Evolutionary conservation across 2,329 filamentous ascomycete species (phyloP).

Genomic region (Setomelanomma holmii): DNA sequence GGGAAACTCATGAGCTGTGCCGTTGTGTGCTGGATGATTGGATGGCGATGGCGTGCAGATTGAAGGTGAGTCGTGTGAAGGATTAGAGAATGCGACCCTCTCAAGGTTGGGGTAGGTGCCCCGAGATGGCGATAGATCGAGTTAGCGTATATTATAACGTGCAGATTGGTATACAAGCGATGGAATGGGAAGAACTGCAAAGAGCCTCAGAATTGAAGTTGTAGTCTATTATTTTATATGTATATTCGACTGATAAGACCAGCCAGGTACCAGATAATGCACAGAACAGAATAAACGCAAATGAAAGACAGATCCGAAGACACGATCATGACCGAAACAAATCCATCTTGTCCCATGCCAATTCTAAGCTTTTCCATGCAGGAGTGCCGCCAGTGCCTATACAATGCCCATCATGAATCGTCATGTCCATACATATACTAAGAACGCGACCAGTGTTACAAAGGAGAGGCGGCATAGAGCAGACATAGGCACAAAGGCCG

Average conservation of each 20-base stretch:
- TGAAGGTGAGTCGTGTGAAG: neutral
- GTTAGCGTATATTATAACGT: neutral
- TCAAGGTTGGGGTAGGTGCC: neutral
- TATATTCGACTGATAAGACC: neutral
- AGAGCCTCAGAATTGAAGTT: neutral
- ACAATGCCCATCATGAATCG: slow-evolving; percentile 1
- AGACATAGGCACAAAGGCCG: neutral
- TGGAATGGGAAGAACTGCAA: neutral
- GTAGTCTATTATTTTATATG: slow-evolving; percentile 1
- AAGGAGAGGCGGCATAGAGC: neutral
- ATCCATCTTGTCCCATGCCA: neutral
- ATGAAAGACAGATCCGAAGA: neutral
- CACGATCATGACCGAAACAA: slow-evolving; percentile 1
- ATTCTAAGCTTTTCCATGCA: neutral
- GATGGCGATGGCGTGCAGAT: neutral
- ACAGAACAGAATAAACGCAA: neutral
- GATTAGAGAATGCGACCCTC: neutral
- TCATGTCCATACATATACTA: neutral
- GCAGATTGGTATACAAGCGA: neutral
- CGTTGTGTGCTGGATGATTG: neutral
- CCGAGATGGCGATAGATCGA: neutral
- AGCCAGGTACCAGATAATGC: slow-evolving; percentile 3
- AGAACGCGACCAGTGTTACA: neutral
- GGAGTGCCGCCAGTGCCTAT: slow-evolving; percentile 1
- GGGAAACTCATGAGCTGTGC: neutral